Evolutionary conservation across 2,329 filamentous ascomycete species (phyloP).

Genomic region (Apiospora saccharicola): DNA sequence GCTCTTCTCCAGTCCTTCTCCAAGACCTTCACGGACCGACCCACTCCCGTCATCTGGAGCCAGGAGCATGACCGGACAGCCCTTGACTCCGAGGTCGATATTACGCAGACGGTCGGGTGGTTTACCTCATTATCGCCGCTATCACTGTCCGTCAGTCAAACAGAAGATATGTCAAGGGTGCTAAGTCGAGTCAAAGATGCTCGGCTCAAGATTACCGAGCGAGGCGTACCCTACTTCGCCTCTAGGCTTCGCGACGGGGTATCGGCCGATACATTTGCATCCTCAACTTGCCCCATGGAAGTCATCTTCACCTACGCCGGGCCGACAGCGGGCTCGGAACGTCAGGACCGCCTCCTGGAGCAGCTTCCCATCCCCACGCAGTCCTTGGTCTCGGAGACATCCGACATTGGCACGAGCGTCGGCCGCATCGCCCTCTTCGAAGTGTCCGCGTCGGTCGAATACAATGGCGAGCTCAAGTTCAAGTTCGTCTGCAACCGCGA

Average conservation of each 20-base stretch:
- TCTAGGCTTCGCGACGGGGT: conserved; percentile 41
- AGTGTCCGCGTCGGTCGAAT: conserved; percentile 55
- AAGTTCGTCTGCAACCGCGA: conserved; percentile 54
- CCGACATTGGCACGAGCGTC: conserved; percentile 54
- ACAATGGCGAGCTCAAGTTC: conserved; percentile 53
- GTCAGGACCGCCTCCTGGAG: conserved; percentile 57
- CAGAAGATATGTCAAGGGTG: conserved; percentile 58
- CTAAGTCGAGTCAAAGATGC: conserved; percentile 62
- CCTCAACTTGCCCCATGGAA: conserved; percentile 60
- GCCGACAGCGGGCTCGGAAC: conserved; percentile 55
- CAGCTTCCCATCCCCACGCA: conserved; percentile 52
- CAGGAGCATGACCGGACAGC: conserved; percentile 58
- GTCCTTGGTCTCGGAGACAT: conserved; percentile 46
- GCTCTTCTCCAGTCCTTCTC: conserved; percentile 63
- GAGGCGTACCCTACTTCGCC: conserved; percentile 59
- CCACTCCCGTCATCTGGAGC: conserved; percentile 60
- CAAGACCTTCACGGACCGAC: conserved; percentile 61
- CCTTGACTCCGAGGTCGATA: conserved; percentile 55
- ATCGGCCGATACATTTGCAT: conserved; percentile 44
- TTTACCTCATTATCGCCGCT: conserved; percentile 65
- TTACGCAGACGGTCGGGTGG: conserved; percentile 66
- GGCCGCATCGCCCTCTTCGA: conserved; percentile 60
- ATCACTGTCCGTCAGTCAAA: conserved; percentile 49
- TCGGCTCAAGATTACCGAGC: conserved; percentile 51
- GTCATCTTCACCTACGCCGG: conserved; percentile 66